Evolutionary conservation across 345 rosid genomes (phyloP), one percentile per base, ranked within the genome.

Genomic region (Tarenaya hassleriana): DNA sequence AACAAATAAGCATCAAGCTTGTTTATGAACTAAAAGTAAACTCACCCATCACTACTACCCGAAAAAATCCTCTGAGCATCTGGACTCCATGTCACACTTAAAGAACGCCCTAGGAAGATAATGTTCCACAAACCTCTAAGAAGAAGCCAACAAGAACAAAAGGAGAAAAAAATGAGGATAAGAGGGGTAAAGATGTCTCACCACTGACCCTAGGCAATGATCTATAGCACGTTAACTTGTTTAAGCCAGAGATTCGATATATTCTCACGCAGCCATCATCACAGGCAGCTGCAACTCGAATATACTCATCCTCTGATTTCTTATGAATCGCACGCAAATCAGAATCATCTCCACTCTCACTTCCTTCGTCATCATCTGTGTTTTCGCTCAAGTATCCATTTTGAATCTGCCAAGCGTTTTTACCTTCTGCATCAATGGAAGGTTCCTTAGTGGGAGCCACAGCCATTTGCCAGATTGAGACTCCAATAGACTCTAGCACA

Each of bases 31-130:
- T 2, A 24, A 24, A 46, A 51, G 17, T 37, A 64, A 69, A 52
- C 96, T 66, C 55, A 91, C 96, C 98, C 98, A 59, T 91, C 86
- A 63, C 96, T 91, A 54, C 88, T 84, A 56, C 96, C 98, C 10
- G 94, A 81, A 70, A 74, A 92, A 31, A 92, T 61, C 64, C 61
- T 72, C 44, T 38, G 70, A 7, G 79, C 81, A 60, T 88, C 84
- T 35, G 61, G 52, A 67, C 78, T 75, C 97, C 94, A 92, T 0
- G 88, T 66, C 61, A 92, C 90, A 53, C 96, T 85, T 63, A 92
- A 60, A 55, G 63, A 63, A 47, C 96, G 94, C 1, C 96, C 96
- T 92, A 71, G 38, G 71, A 58, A 60, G 34, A 65, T 17, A 69
- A 58, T 16, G 34, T 40, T 51, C 55, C 21, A 61, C 31, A 16